Evolutionary conservation across 208 protist genomes (phyloP).

Genomic region (Crithidia bombi): DNA sequence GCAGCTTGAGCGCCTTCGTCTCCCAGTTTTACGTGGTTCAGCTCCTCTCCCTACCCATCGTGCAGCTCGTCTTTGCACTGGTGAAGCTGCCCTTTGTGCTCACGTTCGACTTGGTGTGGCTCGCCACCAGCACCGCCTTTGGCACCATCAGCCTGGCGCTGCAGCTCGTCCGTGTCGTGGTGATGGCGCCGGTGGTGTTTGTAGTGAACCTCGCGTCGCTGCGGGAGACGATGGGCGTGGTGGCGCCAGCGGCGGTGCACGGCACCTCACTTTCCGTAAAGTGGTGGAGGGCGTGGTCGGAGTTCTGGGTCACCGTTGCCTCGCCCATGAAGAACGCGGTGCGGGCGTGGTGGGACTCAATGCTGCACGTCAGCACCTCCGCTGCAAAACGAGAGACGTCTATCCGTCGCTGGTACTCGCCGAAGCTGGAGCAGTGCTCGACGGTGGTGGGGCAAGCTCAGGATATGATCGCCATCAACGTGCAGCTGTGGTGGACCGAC

Average conservation of each 20-base stretch:
- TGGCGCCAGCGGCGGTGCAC: conserved; percentile 44
- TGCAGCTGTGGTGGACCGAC: conserved; percentile 37
- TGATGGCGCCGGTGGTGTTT: conserved; percentile 61
- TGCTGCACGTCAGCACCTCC: conserved; percentile 59
- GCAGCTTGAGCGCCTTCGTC: conserved; percentile 58
- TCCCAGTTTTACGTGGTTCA: conserved; percentile 68
- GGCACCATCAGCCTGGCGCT: conserved; percentile 45
- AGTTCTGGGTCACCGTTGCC: conserved; percentile 85
- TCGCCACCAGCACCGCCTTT: conserved; percentile 29
- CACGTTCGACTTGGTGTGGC: conserved; percentile 53
- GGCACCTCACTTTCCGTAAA: conserved; percentile 53
- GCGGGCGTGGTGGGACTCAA: conserved; percentile 76
- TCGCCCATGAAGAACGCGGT: conserved; percentile 81
- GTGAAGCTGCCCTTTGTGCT: conserved; percentile 55
- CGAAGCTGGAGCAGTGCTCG: conserved; percentile 29
- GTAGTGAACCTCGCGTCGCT: conserved; percentile 47
- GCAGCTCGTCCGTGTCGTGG: conserved; percentile 51
- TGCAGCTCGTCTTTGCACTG: conserved; percentile 37
- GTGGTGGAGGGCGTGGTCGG: conserved; percentile 69
- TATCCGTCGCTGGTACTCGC: conserved; percentile 70
- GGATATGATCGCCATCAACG: conserved; percentile 44
- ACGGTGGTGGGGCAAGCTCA: conserved; percentile 19
- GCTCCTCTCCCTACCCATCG: conserved; percentile 38
- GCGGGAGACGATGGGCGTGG: conserved; percentile 25
- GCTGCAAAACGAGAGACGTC: conserved; percentile 64